A percentile compares a stretch with the other conserved stretches of the same genome.
phyloP scores from a whole-genome alignment of 78 protist genomes.

The Corallochytrium limacisporum region DNA sequence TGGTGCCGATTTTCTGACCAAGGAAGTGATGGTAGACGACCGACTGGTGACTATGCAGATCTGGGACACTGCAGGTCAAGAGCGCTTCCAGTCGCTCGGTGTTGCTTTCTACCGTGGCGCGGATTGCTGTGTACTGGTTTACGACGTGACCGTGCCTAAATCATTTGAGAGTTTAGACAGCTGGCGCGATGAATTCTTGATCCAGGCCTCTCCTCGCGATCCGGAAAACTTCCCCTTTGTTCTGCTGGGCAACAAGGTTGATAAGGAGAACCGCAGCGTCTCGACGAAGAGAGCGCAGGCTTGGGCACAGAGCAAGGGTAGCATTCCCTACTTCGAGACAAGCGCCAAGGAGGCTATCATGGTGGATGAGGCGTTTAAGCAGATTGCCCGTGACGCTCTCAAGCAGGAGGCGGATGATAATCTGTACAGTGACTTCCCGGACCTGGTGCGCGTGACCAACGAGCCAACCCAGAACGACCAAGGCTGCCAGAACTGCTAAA shows the following conservation, averaged over 20 bases:
- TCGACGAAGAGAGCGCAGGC: conserved; percentile 73
- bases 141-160: conserved; percentile 84
- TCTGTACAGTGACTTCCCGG: no score
- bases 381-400: not conserved
- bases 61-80: conserved; percentile 95
- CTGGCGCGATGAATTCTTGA: conserved; percentile 97
- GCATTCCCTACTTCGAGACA: conserved; percentile 95
- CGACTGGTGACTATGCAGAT: conserved; percentile 93
- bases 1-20: conserved; percentile 98
- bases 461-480: no score
- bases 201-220: conserved; percentile 85
- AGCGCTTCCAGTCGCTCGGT: conserved; percentile 97
- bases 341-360: conserved; percentile 94
- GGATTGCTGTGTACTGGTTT: conserved; percentile 91
- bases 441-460: no score
- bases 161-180: conserved; percentile 86
- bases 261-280: conserved; percentile 62
- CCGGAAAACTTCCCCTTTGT: conserved; percentile 93
- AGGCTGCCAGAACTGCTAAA: no score
- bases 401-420: not conserved
- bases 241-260: conserved; percentile 94
- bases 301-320: conserved; percentile 85
- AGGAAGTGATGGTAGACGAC: conserved; percentile 91
- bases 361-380: conserved; percentile 93
- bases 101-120: conserved; percentile 99